phyloP scores from a whole-genome alignment of 305 asterid genomes.

The Fraxinus nigra region DNA sequence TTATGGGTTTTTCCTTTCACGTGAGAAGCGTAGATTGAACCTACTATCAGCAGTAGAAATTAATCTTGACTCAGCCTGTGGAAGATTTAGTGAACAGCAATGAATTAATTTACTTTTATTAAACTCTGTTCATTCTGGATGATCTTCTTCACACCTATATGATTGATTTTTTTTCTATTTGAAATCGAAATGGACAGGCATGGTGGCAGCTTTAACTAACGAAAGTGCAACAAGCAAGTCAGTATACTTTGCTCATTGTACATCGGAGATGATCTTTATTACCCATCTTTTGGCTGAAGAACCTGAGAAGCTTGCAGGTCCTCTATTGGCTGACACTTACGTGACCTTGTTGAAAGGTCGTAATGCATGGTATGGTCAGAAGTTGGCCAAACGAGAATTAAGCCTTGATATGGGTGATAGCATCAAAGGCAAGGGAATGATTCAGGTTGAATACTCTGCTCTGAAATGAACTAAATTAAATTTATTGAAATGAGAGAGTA shows the following conservation, averaged over 20 bases:
- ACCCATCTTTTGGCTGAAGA: constrained; percentile 91
- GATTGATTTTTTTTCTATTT: neutral
- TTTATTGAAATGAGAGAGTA: neutral
- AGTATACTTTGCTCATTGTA: constrained; percentile 88
- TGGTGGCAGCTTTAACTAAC: constrained; percentile 89
- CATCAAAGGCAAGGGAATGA: constrained; percentile 96
- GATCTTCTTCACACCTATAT: neutral
- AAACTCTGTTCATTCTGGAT: neutral
- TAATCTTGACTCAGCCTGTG: neutral
- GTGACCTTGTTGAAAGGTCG: constrained; percentile 94
- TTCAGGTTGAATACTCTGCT: constrained; percentile 55
- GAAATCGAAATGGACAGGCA: constrained; percentile 44
- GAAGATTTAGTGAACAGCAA: neutral
- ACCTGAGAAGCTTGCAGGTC: constrained; percentile 92
- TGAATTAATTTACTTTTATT: neutral
- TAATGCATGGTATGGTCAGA: constrained; percentile 91
- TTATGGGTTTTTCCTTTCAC: neutral
- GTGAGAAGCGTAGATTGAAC: neutral
- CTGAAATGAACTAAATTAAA: neutral
- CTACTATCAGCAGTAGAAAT: neutral
- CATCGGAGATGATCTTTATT: constrained; percentile 93
- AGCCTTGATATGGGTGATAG: constrained; percentile 91
- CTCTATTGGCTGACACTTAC: constrained; percentile 85
- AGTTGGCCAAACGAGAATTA: constrained; percentile 75
- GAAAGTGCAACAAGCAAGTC: constrained; percentile 97